phyloP scores from a whole-genome alignment of 352 stramenopile species.

The Phytopythium oedochilum region DNA sequence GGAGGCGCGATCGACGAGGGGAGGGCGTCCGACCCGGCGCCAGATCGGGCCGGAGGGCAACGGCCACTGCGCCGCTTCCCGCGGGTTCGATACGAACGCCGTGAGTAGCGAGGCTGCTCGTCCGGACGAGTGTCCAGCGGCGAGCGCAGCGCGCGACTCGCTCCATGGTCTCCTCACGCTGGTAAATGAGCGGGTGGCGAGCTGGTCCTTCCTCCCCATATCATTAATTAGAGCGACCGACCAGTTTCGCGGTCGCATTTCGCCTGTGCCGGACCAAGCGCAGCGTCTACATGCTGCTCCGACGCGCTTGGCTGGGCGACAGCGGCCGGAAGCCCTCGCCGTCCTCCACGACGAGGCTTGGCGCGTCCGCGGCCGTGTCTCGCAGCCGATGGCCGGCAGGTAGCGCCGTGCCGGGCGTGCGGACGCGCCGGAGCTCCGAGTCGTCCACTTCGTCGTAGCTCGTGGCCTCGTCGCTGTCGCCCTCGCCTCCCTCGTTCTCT shows the following conservation, averaged over 20 bases:
- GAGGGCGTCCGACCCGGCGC: neutral
- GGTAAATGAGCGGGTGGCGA: neutral
- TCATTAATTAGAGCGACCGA: too few relatives aligned
- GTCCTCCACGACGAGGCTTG: conserved; percentile 6
- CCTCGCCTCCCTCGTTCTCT: conserved; percentile 9
- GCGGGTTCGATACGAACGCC: too few relatives aligned
- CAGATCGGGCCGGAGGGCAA: neutral
- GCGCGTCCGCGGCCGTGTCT: conserved; percentile 6
- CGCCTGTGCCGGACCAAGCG: too few relatives aligned
- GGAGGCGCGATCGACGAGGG: neutral
- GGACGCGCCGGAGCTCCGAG: neutral
- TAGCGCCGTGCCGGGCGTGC: neutral
- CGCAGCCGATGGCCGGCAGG: conserved; percentile 1
- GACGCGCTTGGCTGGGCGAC: conserved; percentile 6
- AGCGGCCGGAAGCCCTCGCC: conserved; percentile 13
- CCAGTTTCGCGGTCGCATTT: neutral
- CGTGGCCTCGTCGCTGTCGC: conserved; percentile 18
- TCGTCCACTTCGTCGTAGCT: conserved; percentile 4
- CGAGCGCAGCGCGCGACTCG: neutral
- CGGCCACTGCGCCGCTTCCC: neutral
- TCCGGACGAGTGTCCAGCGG: neutral
- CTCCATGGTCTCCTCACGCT: neutral
- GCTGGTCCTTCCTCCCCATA: neutral
- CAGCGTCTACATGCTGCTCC: neutral
- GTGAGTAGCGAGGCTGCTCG: too few relatives aligned